Evolutionary conservation across 768 basidiomycete species (phyloP), one percentile per base, ranked within the genome.

Genomic region (Podaxis rugospora): DNA sequence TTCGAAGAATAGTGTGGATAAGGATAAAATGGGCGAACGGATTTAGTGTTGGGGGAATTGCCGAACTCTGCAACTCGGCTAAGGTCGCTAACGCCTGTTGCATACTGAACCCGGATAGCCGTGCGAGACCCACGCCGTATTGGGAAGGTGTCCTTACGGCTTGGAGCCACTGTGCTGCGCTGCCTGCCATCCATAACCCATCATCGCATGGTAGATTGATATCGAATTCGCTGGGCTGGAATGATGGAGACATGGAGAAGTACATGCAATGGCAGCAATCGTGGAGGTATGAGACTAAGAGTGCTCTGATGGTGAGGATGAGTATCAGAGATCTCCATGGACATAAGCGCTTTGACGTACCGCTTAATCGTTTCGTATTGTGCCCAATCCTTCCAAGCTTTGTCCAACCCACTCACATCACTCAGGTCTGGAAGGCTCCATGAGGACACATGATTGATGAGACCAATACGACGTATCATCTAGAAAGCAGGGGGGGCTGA

Each of bases 161-260:
- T 40, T 73, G 70, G 55, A 75, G 72, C 86, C 86, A 88, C 47
- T 83, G 82, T 11, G 72, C 66, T 11, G 80, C 70, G 28, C 73
- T 76, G 32, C 70, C 67, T 9, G 85, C 83, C 18, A 62, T 65
- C 85, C 85, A 88, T 1, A 86, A 73, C 18, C 70, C 75, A 40
- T 84, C 79, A 51, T 86, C 85, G 66, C 81, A 83, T 3, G 85
- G 85, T 16, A 88, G 77, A 42, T 75, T 74, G 25, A 84, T 69
- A 55, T 78, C 77, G 14, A 86, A 72, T 62, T 86, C 84, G 28
- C 74, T 66, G 1, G 77, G 72, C 1, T 71, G 69, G 69, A 83
- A 83, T 0, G 80, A 76, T 2, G 83, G 80, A 2, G 75, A 69
- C 18, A 79, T 64, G 10, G 80, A 77, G 65, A 81, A 86, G 69